These are phyloP conservation scores for Rhizopogon vulgaris DNA, from an alignment of 768 basidiomycete species.

Conservation along the genomic window DNA sequence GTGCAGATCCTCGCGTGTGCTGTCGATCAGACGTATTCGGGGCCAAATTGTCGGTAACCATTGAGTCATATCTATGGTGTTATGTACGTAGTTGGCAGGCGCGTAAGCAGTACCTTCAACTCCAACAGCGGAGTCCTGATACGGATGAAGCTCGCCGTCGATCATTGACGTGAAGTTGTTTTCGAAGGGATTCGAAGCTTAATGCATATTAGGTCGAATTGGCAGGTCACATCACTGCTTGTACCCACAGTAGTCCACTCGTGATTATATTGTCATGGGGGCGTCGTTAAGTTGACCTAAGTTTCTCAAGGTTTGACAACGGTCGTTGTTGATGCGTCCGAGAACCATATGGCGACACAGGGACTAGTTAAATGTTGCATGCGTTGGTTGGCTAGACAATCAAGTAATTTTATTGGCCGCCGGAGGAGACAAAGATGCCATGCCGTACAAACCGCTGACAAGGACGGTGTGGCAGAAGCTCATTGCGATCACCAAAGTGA, in stretches of 20 bases:
- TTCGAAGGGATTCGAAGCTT: not conserved
- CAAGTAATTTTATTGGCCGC: not conserved
- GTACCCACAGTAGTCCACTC: not conserved
- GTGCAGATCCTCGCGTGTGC: not conserved
- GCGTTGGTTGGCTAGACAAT: not conserved
- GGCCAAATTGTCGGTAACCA: not conserved
- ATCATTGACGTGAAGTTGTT: not conserved
- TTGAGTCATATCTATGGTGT: not conserved
- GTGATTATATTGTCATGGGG: not conserved
- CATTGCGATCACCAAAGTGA: not conserved
- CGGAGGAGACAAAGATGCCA: not conserved
- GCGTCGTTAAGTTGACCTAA: not conserved
- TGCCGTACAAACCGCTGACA: not conserved
- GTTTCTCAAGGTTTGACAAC: not conserved
- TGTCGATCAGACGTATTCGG: not conserved
- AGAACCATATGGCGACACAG: not conserved
- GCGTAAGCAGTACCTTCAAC: not conserved
- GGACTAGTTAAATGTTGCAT: not conserved
- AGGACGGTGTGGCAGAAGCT: not conserved
- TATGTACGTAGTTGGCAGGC: not conserved
- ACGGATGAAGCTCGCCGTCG: not conserved
- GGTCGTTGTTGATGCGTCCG: not conserved
- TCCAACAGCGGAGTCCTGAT: not conserved
- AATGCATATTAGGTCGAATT: not conserved
- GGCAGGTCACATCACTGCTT: not conserved